Conservation (phyloP, 2,329 filamentous ascomycete species). For the Fusarium nurragi region DNA sequence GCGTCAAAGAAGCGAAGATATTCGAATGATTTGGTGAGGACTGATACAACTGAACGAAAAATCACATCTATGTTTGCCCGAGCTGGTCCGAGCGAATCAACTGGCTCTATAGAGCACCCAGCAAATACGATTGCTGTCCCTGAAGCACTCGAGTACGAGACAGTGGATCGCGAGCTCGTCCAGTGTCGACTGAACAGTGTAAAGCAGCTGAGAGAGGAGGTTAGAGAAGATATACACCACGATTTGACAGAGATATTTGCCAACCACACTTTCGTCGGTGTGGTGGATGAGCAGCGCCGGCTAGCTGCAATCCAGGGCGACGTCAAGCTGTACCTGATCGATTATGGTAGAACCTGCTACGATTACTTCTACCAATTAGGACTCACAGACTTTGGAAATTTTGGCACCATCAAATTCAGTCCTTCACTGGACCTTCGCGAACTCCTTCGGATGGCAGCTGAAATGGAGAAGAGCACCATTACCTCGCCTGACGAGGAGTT, state of each 20-base stretch:
- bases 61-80: conserved; percentile 91
- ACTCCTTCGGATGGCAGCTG: conserved; percentile 77
- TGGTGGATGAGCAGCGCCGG: conserved; percentile 87
- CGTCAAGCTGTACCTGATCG: conserved; percentile 89
- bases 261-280: conserved; percentile 89
- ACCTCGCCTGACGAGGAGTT: conserved; percentile 62
- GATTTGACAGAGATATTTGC: conserved; percentile 88
- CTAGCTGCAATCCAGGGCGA: conserved; percentile 94
- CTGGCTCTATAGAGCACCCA: conserved; percentile 27
- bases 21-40: conserved; percentile 85
- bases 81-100: conserved; percentile 52
- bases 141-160: conserved; percentile 75
- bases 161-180: conserved; percentile 73
- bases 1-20: conserved; percentile 54
- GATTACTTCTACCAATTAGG: conserved; percentile 98
- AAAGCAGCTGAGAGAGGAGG: conserved; percentile 81
- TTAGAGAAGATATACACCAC: conserved; percentile 84
- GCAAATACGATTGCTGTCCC: conserved; percentile 50
- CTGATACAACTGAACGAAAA: conserved; percentile 87
- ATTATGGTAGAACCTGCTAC: conserved; percentile 86
- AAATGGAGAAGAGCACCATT: conserved; percentile 68
- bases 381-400: conserved; percentile 95
- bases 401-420: conserved; percentile 82
- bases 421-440: conserved; percentile 77
- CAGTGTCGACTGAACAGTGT: conserved; percentile 83